Base-by-base conservation (phyloP, 2,329 filamentous ascomycete species). In the Scedosporium dehoogii region DNA sequence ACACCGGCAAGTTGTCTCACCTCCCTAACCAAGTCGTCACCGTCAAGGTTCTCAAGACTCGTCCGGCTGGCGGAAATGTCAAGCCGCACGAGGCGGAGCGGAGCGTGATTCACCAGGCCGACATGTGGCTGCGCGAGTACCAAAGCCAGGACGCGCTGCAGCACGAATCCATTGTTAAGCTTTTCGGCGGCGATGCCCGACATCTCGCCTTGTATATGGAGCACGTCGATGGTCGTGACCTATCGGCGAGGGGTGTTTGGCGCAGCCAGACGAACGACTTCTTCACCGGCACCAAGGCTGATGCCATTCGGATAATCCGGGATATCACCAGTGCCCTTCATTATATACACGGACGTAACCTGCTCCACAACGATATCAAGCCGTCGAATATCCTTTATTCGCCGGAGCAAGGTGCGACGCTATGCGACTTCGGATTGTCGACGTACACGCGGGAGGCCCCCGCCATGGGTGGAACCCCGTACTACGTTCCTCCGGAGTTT, bases 301-400 rank as follows among this genome's bases (percentile, higher is more conserved):
- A 85, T 63, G 81, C 80, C 6, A 59, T 74, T 61, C 78, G 79
- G 18, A 85, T 85, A 58, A 68, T 85, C 33, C 75, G 74, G 29
- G 82, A 85, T 68, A 83, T 84, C 60, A 72, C 79, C 21, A 74
- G 77, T 64, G 83, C 82, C 2, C 72, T 86, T 53, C 74, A 79
- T 69, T 85, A 85, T 69, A 75, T 86, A 41, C 83, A 86, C 70
- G 73, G 74, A 58, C 77, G 78, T 62, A 75, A 75, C 61, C 73
- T 81, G 23, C 79, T 84, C 12, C 83, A 86, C 71, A 86, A 85
- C 71, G 83, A 86, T 69, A 83, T 85, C 71, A 85, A 85, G 70
- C 83, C 83, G 1, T 81, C 78, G 66, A 86, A 85, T 65, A 85
- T 85, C 62, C 73, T 86, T 38, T 86, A 85, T 71, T 84, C 81